Percentiles rank a stretch among this genome's conserved stretches.
phyloP scores from a whole-genome alignment of 2,329 filamentous ascomycete species.

The Botrytis sinoallii region DNA sequence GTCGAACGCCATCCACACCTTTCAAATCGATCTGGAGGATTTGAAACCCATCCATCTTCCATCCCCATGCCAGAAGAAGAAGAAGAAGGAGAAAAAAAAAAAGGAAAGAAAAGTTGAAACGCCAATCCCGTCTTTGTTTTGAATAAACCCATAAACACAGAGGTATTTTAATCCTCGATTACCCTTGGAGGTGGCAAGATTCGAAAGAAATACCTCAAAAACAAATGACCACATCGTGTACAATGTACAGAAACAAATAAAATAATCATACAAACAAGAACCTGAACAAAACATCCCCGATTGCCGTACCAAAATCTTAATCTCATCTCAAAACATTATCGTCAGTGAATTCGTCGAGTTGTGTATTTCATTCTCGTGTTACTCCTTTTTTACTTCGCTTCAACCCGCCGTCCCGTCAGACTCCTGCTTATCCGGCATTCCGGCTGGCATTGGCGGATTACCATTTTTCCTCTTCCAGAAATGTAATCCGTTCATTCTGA shows the following conservation, averaged over 20 bases:
- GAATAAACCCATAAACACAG: slow-evolving; percentile 19
- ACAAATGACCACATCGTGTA: slow-evolving; percentile 14
- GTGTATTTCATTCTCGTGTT: slow-evolving; percentile 5
- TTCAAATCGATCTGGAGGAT: neutral
- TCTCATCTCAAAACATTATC: slow-evolving; percentile 22
- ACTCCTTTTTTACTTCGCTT: neutral
- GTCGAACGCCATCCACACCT: slow-evolving; percentile 3
- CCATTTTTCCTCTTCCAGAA: slow-evolving; percentile 38
- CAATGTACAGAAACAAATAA: slow-evolving; percentile 18
- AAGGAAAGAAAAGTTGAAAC: neutral
- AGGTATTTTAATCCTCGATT: slow-evolving; percentile 12
- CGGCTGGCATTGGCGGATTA: slow-evolving; percentile 31
- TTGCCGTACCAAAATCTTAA: slow-evolving; percentile 18
- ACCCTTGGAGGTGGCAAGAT: neutral
- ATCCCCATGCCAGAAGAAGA: slow-evolving; percentile 10
- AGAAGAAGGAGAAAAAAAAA: neutral
- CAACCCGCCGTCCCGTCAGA: slow-evolving; percentile 14
- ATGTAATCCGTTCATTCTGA: slow-evolving; percentile 52
- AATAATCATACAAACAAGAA: slow-evolving; percentile 22
- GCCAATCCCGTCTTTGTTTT: slow-evolving; percentile 15
- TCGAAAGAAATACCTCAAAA: slow-evolving; percentile 9
- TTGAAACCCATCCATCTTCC: slow-evolving; percentile 2
- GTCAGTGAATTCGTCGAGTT: slow-evolving; percentile 15
- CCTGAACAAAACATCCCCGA: slow-evolving; percentile 12
- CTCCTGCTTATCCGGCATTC: slow-evolving; percentile 11